A percentile compares a stretch with the other conserved stretches of the same genome.
Evolutionary conservation across 345 rosid species (phyloP).

Genomic region (Aethionema arabicum): DNA sequence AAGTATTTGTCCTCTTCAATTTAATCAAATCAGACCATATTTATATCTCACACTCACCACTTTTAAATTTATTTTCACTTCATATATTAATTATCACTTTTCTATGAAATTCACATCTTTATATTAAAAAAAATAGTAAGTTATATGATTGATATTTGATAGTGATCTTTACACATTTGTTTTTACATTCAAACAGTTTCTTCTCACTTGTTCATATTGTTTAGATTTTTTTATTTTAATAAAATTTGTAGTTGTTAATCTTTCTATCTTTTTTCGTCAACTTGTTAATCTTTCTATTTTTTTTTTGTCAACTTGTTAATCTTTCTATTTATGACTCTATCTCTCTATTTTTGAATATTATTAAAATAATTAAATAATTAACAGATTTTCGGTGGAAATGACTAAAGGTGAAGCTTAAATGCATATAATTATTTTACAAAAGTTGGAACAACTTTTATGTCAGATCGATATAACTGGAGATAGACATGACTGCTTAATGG

Average conservation of each 20-base stretch:
- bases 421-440: not conserved
- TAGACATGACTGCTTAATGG: not conserved
- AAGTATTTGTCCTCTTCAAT: constrained; percentile 2
- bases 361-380: not conserved
- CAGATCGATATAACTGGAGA: not conserved
- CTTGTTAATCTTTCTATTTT: too few relatives aligned
- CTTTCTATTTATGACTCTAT: constrained; percentile 23
- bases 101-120: too few relatives aligned
- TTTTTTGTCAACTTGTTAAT: too few relatives aligned
- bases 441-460: constrained; percentile 6
- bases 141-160: too few relatives aligned
- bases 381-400: constrained; percentile 3
- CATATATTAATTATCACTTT: too few relatives aligned
- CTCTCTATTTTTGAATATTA: not conserved
- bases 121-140: too few relatives aligned
- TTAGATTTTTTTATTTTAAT: not conserved
- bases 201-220: not conserved
- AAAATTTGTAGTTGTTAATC: too few relatives aligned
- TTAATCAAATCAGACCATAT: too few relatives aligned
- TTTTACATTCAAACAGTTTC: constrained; percentile 3
- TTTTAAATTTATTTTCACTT: too few relatives aligned
- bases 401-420: not conserved
- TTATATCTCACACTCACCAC: too few relatives aligned
- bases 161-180: not conserved
- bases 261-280: too few relatives aligned